Percentiles rank a stretch among this genome's conserved stretches.
Evolutionary conservation across 2,329 filamentous ascomycete species (phyloP).

Genomic region (Penicillium italicum): DNA sequence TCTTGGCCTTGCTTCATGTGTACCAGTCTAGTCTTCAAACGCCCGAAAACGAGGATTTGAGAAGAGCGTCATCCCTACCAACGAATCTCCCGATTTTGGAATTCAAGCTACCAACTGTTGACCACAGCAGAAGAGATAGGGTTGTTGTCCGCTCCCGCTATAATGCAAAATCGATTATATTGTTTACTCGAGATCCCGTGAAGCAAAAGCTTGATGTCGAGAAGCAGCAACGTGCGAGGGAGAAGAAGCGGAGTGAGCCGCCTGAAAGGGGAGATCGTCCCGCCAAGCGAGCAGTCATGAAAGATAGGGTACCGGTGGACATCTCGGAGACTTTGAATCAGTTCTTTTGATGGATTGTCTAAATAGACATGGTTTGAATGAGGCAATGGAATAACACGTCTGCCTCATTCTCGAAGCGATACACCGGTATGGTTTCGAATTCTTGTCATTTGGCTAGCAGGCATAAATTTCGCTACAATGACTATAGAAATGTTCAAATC

Average conservation of each 20-base stretch:
- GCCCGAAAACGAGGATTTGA: neutral
- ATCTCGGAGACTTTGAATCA: neutral
- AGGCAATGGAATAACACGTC: too few species aligned
- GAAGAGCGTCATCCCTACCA: neutral
- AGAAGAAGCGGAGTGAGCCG: neutral
- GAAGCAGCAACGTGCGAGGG: neutral
- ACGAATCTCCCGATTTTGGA: conserved; percentile 2
- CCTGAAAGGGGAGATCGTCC: neutral
- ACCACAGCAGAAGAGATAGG: neutral
- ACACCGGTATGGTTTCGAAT: too few species aligned
- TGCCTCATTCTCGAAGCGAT: too few species aligned
- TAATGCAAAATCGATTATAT: conserved; percentile 1
- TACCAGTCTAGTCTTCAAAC: conserved; percentile 3
- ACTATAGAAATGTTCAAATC: too few species aligned
- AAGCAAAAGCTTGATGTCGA: neutral
- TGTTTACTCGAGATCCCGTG: conserved; percentile 2
- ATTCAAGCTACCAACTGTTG: conserved; percentile 1
- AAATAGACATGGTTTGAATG: too few species aligned
- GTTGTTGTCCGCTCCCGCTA: conserved; percentile 5
- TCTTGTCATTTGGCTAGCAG: too few species aligned
- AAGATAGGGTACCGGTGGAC: conserved; percentile 1
- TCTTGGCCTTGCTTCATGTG: conserved; percentile 1
- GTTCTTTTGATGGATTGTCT: neutral
- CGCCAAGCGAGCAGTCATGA: conserved; percentile 6
- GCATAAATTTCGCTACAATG: too few species aligned